Base-by-base conservation (phyloP, 176 grass and related monocot species). In the Poa annua region DNA sequence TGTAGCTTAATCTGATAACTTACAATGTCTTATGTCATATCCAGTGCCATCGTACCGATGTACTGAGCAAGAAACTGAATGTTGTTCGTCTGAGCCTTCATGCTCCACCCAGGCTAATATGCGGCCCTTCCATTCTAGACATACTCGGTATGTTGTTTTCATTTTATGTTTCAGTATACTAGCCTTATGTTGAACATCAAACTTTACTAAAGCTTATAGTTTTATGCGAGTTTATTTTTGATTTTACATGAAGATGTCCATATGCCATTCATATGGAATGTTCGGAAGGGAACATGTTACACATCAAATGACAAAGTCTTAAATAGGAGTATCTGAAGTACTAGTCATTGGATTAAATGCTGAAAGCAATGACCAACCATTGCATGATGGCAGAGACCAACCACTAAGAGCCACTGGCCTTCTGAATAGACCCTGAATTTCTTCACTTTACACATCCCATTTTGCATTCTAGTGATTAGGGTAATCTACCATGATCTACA, bases 11-110 rank as follows among this genome's bases (percentile, higher is more conserved):
- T 77, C 9, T 75, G 14, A 54, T 89, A 12, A 65, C 45, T 81
- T 53, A 25, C 79, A 39, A 11, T 66, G 47, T 88, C 10, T 56
- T 62, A 59, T 76, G 47, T 24, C 22, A 22, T 61, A 55, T 76
- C 26, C 90, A 95, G 95, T 70, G 22, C 95, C 95, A 55, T 95
- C 92, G 48, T 89, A 88, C 92, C 88, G 60, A 81, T 89, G 85
- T 80, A 78, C 74, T 35, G 57, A 92, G 75, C 85, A 89, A 92
- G 93, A 69, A 77, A 89, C 87, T 78, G 91, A 96, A 77, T 86
- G 87, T 41, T 90, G 90, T 82, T 87, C 91, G 71, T 90, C 89
- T 77, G 93, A 99, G 90, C 91, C 91, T 80, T 94, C 93, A 62
- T 99, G 90, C 75, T 99, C 96, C 52, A 44, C 78, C 62, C 89